Evolutionary conservation across 306 rosid species (phyloP), one percentile per base, ranked within the genome.

Genomic region (Sicyos edulis): DNA sequence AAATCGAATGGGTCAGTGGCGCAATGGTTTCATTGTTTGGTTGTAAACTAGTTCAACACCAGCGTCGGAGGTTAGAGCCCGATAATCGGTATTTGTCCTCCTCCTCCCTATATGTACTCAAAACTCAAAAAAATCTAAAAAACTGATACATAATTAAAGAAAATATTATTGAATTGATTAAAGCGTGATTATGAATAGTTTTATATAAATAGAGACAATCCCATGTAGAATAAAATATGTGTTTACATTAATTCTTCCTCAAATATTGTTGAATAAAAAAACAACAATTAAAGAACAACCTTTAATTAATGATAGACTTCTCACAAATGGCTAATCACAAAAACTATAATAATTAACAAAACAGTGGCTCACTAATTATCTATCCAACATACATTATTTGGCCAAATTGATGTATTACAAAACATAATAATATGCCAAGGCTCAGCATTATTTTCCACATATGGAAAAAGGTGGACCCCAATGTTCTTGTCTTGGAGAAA

Each of bases 271-370:
- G 32, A 26, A 26, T 26, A 26, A 26, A 3, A 26, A 26, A 26
- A 34, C 2, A 34, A 29, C 37, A 61, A 61, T 61, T 61, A 32
- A 61, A 10, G 47, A 44, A 14, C 42, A 61, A 61, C 47, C 44
- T 61, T 61, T 61, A 15, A 61, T 29, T 61, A 61, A 61, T 61
- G 67, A 61, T 12, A 26, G 67, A 45, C 67, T 34, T 29, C 67
- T 17, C 47, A 61, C 67, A 61, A 14, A 26, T 32, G 6, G 37
- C 45, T 32, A 13, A 61, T 29, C 47, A 45, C 69, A 34, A 45
- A 34, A 16, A 62, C 19, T 62, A 62, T 32, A 21, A 61, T 61
- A 61, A n/a, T 61, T 4, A 59, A 59, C 13, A 19, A 29, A 12
- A 14, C 19, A 60, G 44, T 26, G 44, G 4, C 65, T 17, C 65